phyloP scores from a whole-genome alignment of 2,329 filamentous ascomycete species.

The Setomelanomma holmii region DNA sequence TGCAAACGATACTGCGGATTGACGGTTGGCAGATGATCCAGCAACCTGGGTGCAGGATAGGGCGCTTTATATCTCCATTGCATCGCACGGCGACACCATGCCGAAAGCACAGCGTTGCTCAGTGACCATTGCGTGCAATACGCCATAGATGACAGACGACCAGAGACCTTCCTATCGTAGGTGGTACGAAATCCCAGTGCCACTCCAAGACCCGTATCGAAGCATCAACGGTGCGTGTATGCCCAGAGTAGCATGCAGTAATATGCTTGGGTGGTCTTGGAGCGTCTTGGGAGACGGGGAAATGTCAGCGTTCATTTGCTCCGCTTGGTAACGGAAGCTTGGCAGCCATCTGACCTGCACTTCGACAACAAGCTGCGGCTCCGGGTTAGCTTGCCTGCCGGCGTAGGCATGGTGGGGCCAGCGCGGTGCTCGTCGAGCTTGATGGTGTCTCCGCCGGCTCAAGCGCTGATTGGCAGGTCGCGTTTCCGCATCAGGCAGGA shows the following conservation, averaged over 20 bases:
- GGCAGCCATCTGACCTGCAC: constrained; percentile 22
- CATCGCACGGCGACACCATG: constrained; percentile 5
- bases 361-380: constrained; percentile 20
- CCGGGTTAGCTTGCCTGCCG: constrained; percentile 9
- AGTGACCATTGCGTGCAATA: constrained; percentile 18
- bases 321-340: constrained; percentile 17
- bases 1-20: constrained; percentile 27
- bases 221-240: constrained; percentile 22
- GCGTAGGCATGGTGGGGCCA: constrained; percentile 9
- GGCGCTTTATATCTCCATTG: constrained; percentile 21
- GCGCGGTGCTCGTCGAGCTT: constrained; percentile 5
- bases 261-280: constrained; percentile 27
- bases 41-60: constrained; percentile 14
- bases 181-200: constrained; percentile 33
- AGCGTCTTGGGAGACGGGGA: constrained; percentile 19
- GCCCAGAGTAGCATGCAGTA: constrained; percentile 23
- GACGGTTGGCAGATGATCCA: constrained; percentile 29
- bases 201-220: constrained; percentile 22
- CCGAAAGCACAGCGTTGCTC: constrained; percentile 10
- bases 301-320: constrained; percentile 18
- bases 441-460: constrained; percentile 2
- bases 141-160: constrained; percentile 21
- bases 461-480: constrained; percentile 15
- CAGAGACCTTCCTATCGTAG: constrained; percentile 46
- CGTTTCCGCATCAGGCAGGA: constrained; percentile 26